A percentile compares a stretch with the other conserved stretches of the same genome.
Evolutionary conservation across 441 rosid genomes (phyloP).

Genomic region (Hura crepitans): DNA sequence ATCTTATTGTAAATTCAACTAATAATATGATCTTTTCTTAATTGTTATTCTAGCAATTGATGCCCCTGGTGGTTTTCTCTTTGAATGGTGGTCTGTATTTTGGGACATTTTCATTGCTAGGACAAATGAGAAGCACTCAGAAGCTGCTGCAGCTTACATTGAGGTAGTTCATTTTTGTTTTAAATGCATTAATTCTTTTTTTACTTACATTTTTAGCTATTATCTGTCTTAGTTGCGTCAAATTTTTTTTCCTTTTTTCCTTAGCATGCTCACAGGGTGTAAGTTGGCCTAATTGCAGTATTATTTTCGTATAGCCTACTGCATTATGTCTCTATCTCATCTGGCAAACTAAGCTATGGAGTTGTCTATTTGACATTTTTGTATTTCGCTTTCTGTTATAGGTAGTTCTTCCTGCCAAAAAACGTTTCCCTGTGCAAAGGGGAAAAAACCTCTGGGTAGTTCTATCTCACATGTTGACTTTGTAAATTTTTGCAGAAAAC

Average conservation of each 20-base stretch:
- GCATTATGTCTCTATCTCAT: not conserved
- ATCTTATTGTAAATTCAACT: conserved; percentile 1
- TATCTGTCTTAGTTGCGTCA: not conserved
- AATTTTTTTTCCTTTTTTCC: not conserved
- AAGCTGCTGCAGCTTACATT: conserved; percentile 43
- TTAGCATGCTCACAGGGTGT: not conserved
- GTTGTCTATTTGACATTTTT: conserved; percentile 3
- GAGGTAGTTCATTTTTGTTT: conserved; percentile 30
- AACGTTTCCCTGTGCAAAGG: not conserved
- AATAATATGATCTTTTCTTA: conserved; percentile 7
- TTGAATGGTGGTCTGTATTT: conserved; percentile 69
- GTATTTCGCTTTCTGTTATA: not conserved
- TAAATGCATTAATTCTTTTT: not conserved
- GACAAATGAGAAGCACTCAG: conserved; percentile 45
- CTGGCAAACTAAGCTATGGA: not conserved
- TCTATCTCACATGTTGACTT: not conserved
- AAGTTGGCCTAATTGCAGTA: not conserved
- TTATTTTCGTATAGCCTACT: not conserved
- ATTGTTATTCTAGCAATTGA: conserved; percentile 41
- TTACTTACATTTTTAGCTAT: not conserved
- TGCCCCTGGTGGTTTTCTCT: conserved; percentile 57
- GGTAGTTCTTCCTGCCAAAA: not conserved
- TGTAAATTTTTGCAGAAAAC: not conserved
- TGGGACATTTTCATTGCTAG: conserved; percentile 56
- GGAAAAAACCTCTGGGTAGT: not conserved